Base-by-base conservation (phyloP, 768 basidiomycete genomes). In the Antrodiella citrinella region DNA sequence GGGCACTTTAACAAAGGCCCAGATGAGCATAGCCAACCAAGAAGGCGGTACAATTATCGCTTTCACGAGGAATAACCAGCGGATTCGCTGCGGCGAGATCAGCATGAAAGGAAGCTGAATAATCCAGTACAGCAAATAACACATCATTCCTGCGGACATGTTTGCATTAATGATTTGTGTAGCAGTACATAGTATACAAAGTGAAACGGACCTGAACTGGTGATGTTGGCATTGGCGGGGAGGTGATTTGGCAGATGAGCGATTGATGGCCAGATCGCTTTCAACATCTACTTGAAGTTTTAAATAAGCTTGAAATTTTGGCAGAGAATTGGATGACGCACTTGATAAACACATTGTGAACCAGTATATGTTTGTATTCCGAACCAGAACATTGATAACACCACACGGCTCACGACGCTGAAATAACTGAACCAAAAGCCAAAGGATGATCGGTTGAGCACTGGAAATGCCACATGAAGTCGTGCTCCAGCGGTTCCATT, bases 351-450 rank as follows among this genome's bases (percentile, higher is more conserved):
- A 51, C 80, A 84, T 64, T 88, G 82, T n/a, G 82, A 83, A 5
- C 84, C 54, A n/a, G 55, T 60, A 55, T 49, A 56, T 44, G 80
- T 82, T 72, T 84, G 84, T 15, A 86, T 75, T 4, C 80, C 81
- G 52, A 86, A 86, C 86, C 90, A 92, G 64, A 91, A 86, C 75
- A 90, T 78, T 30, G 85, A 73, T 20, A 92, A 75, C 18, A 89
- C 67, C 41, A 82, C 76, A 19, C 89, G 78, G 56, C 85, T 88
- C 51, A 91, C 62, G 43, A 93, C 85, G 51, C 79, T 81, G 64
- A 91, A 91, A 67, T 90, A 92, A 61, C 87, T 86, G 58, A 92
- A 77, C 81, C 86, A 92, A 69, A 91, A 92, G 1, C 91, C 91
- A 57, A 92, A 88, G 0, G 86, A 90, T 1, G 90, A 89, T 13